Conservation (phyloP, 106 monocot species). For the Iris macrosiphon region DNA sequence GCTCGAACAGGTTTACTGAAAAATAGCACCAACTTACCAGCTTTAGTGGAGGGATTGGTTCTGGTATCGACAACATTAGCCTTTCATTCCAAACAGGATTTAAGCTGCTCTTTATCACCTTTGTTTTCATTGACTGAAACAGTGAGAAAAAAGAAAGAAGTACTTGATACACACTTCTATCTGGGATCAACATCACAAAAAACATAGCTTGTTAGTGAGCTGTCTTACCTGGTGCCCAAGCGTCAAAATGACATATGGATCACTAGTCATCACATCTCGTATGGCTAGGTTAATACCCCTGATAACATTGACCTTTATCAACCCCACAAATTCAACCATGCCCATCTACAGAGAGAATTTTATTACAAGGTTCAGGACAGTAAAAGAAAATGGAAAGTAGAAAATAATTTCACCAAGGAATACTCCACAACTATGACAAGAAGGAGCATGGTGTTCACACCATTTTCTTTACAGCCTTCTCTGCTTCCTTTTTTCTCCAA, state of each 20-base stretch:
- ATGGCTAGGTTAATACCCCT: conserved; percentile 79
- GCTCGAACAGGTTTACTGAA: too few relatives aligned
- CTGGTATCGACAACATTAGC: conserved; percentile 82
- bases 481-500: conserved; percentile 72
- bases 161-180: not conserved
- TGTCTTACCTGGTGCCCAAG: conserved; percentile 75
- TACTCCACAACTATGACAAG: not conserved
- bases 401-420: conserved; percentile 4
- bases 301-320: conserved; percentile 75
- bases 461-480: conserved; percentile 50
- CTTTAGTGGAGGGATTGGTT: conserved; percentile 70
- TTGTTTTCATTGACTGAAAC: conserved; percentile 88
- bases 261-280: conserved; percentile 83
- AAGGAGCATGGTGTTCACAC: conserved; percentile 17
- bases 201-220: not conserved
- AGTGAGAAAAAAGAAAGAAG: not conserved
- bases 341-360: conserved; percentile 44
- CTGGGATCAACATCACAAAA: not conserved
- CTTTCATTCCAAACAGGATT: conserved; percentile 95
- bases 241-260: conserved; percentile 83
- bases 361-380: not conserved
- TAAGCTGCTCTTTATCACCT: conserved; percentile 78
- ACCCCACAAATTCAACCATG: conserved; percentile 90
- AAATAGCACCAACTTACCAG: conserved; percentile 56
- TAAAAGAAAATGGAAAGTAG: not conserved